A percentile compares a stretch with the other conserved stretches of the same genome.
Evolutionary conservation across 805 yeast species (phyloP).

Genomic region (Brettanomyces sp.): DNA sequence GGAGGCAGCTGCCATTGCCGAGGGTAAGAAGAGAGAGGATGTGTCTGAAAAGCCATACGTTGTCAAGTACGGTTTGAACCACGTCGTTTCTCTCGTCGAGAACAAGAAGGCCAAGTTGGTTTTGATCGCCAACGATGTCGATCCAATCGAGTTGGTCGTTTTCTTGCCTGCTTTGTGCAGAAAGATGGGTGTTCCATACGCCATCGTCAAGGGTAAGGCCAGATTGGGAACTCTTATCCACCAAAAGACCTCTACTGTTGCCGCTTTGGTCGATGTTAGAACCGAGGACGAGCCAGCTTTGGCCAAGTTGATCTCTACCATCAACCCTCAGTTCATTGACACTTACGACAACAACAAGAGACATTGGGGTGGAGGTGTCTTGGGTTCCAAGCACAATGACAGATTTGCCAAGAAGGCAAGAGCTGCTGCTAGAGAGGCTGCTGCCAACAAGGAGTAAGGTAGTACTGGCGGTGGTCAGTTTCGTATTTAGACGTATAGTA

Average conservation of each 20-base stretch:
- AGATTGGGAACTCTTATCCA: conserved; percentile 96
- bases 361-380: conserved; percentile 99
- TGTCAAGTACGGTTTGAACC: conserved; percentile 98
- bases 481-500: not conserved
- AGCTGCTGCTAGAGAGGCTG: conserved; percentile 41
- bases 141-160: conserved; percentile 95
- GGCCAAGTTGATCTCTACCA: conserved; percentile 85
- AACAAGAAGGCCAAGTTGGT: conserved; percentile 98
- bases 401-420: conserved; percentile 71
- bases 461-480: not conserved
- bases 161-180: conserved; percentile 98
- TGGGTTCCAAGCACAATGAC: conserved; percentile 90
- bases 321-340: conserved; percentile 87
- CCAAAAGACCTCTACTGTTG: conserved; percentile 95
- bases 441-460: conserved; percentile 25
- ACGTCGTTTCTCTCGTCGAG: conserved; percentile 93
- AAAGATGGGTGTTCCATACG: conserved; percentile 99
- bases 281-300: conserved; percentile 93
- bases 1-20: conserved; percentile 98
- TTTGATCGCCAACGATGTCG: conserved; percentile 97
- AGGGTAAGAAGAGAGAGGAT: conserved; percentile 94
- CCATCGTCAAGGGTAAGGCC: conserved; percentile 96
- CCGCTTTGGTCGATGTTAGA: conserved; percentile 92
- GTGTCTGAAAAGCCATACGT: conserved; percentile 95
- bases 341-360: conserved; percentile 93